Evolutionary conservation across 495 filamentous ascomycete genomes (phyloP), one percentile per base, ranked within the genome.

Genomic region (Hypoxylon rickii): DNA sequence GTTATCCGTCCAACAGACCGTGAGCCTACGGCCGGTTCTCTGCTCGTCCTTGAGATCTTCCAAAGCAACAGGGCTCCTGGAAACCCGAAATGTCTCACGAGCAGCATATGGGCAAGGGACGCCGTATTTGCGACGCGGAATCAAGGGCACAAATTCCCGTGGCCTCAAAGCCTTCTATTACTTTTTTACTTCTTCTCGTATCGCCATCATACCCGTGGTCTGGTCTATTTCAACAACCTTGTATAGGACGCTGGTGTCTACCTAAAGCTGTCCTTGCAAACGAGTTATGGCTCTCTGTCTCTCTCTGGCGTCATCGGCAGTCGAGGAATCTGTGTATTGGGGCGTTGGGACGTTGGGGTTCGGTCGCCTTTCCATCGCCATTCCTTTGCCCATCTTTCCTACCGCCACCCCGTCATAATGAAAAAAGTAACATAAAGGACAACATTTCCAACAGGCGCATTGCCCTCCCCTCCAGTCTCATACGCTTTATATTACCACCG

Each of bases 401-500:
- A 37, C 42, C 12, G 41, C 44, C 36, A 15, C 45, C 31, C 47
- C 2, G 8, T n/a, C 5, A 3, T 19, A n/a, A 18, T 36, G 26
- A 45, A 61, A 47, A 42, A 33, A 52, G n/a, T n/a, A n/a, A n/a
- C n/a, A n/a, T n/a, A n/a, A n/a, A n/a, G n/a, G n/a, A n/a, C n/a
- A 34, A 42, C 47, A 40, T 42, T 29, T 26, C 40, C 41, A 54
- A 50, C 41, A 17, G 49, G 43, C 22, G 53, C 52, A 29, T 43
- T 39, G 47, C 36, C 32, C 32, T 15, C 33, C 21, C 33, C 26
- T 32, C 50, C 31, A 36, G 11, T 49, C 33, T 54, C 52, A 29
- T 4, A 58, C 59, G 53, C 59, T 37, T 63, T 53, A 58, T 63
- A 58, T 63, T 63, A 63, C 53, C 53, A 38, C 52, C 37, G 44